Evolutionary conservation across 208 protist species (phyloP).

Genomic region (Leishmania gerbilli): DNA sequence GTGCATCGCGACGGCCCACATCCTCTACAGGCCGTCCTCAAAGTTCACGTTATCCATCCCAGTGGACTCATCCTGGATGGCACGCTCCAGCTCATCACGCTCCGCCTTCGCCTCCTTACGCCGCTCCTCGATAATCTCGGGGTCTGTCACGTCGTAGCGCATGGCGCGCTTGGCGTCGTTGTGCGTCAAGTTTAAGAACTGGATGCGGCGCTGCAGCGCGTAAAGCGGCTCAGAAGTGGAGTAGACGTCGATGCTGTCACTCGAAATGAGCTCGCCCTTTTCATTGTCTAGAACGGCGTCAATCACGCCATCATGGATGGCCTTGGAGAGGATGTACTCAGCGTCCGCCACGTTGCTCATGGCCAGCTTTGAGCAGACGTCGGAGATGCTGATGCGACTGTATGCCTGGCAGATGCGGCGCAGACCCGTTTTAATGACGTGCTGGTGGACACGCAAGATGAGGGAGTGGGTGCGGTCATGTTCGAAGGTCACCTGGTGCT

Average conservation of each 20-base stretch:
- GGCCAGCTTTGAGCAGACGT: conserved; percentile 96
- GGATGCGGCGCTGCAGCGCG: conserved; percentile 95
- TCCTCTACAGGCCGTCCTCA: conserved; percentile 75
- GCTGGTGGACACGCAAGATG: conserved; percentile 96
- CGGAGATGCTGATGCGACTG: conserved; percentile 96
- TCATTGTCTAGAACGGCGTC: conserved; percentile 96
- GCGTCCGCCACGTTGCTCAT: conserved; percentile 96
- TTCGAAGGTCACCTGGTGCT: conserved; percentile 89
- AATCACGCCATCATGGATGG: conserved; percentile 97
- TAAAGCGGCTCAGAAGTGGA: conserved; percentile 95
- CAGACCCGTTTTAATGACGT: conserved; percentile 98
- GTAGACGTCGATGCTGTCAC: conserved; percentile 95
- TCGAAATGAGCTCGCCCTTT: conserved; percentile 91
- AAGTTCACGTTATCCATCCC: conserved; percentile 78
- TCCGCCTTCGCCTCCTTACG: conserved; percentile 65
- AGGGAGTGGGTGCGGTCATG: conserved; percentile 96
- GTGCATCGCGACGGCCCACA: not conserved
- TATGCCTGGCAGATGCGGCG: conserved; percentile 97
- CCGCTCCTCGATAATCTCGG: conserved; percentile 78
- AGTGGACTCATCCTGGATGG: conserved; percentile 71
- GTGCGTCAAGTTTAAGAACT: conserved; percentile 95
- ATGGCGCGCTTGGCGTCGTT: conserved; percentile 95
- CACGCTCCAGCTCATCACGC: conserved; percentile 67
- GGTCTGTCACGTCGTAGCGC: conserved; percentile 85
- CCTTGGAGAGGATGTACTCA: conserved; percentile 98